A percentile compares a stretch with the other conserved stretches of the same genome.
Conservation (phyloP, 108 stramenopile species). For the Pseudonitzschia multiseries region DNA sequence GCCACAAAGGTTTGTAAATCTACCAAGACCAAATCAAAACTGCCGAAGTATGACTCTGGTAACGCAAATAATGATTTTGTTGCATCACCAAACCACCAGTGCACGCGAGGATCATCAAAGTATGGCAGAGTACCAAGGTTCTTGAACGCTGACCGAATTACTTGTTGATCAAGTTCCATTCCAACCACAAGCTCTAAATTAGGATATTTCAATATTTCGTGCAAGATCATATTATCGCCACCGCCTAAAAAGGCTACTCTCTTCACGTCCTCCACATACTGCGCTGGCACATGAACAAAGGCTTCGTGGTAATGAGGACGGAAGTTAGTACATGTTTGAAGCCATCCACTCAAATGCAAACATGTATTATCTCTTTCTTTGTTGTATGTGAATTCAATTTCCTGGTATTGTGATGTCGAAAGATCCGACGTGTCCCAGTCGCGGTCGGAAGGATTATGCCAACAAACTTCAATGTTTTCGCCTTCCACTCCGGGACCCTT, state of each 20-base stretch:
- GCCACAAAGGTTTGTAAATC: conserved; percentile 57
- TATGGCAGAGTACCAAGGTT: conserved; percentile 62
- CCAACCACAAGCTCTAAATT: conserved; percentile 55
- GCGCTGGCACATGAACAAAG: conserved; percentile 57
- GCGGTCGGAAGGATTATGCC: conserved; percentile 6
- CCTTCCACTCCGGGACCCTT: conserved; percentile 14
- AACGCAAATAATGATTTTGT: conserved; percentile 52
- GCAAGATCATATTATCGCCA: conserved; percentile 58
- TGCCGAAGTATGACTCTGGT: conserved; percentile 50
- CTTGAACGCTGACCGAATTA: conserved; percentile 46
- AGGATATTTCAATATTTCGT: conserved; percentile 66
- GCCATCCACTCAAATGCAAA: conserved; percentile 59
- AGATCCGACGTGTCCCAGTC: neutral
- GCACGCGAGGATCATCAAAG: conserved; percentile 56
- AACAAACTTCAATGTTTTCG: conserved; percentile 10
- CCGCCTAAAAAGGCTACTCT: conserved; percentile 57
- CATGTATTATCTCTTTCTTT: conserved; percentile 41
- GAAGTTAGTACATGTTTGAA: conserved; percentile 65
- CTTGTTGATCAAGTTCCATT: conserved; percentile 60
- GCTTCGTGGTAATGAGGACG: conserved; percentile 67
- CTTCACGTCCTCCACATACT: conserved; percentile 39
- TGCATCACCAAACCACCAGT: conserved; percentile 79
- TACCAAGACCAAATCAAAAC: conserved; percentile 68
- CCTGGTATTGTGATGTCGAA: conserved; percentile 33
- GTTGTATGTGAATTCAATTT: conserved; percentile 29